These are phyloP conservation scores for Globisporangium radiosum DNA, from an alignment of 352 stramenopile species.

Conservation along the genomic window DNA sequence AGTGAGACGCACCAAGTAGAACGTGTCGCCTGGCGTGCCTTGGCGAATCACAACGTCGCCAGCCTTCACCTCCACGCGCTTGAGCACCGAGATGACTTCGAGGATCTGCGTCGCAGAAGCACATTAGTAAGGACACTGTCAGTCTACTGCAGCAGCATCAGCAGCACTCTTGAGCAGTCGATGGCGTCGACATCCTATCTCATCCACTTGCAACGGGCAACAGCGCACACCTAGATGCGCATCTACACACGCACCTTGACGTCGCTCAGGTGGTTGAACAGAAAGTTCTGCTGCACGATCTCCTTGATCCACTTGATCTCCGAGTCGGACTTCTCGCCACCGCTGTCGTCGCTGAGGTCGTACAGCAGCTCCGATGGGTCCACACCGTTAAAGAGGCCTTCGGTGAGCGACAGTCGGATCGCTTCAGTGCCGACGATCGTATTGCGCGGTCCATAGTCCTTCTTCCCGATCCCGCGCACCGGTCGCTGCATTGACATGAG, in stretches of 20 bases:
- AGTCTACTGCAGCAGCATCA: not conserved
- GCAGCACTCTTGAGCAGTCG: not conserved
- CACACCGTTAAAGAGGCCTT: constrained; percentile 27
- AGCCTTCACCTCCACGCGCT: constrained; percentile 68
- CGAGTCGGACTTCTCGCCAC: constrained; percentile 61
- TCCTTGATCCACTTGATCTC: constrained; percentile 84
- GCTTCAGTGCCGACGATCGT: constrained; percentile 84
- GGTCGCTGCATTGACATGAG: constrained; percentile 82
- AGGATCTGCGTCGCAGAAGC: constrained; percentile 29
- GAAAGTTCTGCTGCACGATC: constrained; percentile 88
- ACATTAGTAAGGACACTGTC: too few species aligned
- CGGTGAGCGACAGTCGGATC: constrained; percentile 70
- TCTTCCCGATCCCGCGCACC: constrained; percentile 56
- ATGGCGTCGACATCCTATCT: not conserved
- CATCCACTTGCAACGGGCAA: not conserved
- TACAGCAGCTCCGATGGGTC: constrained; percentile 20
- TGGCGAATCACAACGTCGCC: constrained; percentile 90
- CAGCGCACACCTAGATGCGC: too few species aligned
- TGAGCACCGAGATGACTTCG: constrained; percentile 85
- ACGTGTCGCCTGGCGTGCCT: constrained; percentile 89
- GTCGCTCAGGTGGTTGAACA: constrained; percentile 89
- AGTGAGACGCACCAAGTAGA: constrained; percentile 80
- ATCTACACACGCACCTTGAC: constrained; percentile 63
- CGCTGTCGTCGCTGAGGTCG: constrained; percentile 22
- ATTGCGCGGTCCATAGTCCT: constrained; percentile 57